Evolutionary conservation across 164 flowering plant species (phyloP), one percentile per base, ranked within the genome.

Genomic region (Liquidambar formosana): DNA sequence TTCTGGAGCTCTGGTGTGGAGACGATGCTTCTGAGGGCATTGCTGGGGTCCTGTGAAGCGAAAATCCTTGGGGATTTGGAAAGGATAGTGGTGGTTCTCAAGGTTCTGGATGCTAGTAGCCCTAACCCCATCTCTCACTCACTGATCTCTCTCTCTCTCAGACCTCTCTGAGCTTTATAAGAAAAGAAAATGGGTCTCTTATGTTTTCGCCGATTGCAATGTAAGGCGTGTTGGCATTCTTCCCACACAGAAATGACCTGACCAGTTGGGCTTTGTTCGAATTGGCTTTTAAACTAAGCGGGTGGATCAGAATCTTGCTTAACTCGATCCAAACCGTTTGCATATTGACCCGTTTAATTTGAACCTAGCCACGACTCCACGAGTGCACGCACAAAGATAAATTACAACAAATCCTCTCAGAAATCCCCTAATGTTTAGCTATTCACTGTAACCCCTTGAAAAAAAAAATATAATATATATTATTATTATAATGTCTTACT

Each of bases 1-100:
- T 76, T 85, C 47, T 83, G 87, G 64, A 91, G 94, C 70, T 85
- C 89, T 0, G 97, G 81, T 1, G 86, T 93, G 71, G 98, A 74
- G 63, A 79, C 79, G 61, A 95, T 83, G 56, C 82, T 19, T 26
- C 92, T 75, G 70, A 66, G 10, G 53, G 73, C 80, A 67, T 59
- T 75, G 58, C 61, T 81, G 43, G 68, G n/a, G n/a, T n/a, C n/a
- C n/a, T n/a, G n/a, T n/a, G n/a, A 57, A 26, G 65, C 63, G 27
- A 76, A 61, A 62, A 69, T 73, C 68, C 78, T 74, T 0, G 84
- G 66, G 45, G 86, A 72, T 27, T 70, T 70, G 53, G 21, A 14
- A 47, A 44, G 26, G 18, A 44, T 14, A 23, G n/a, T 56, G 8
- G 68, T 26, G 53, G 72, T 67, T 49, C 75, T 54, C 26, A 78